Percentiles rank a stretch among this genome's conserved stretches.
Evolutionary conservation across 2,329 filamentous ascomycete species (phyloP).

Genomic region (Paraphaeosphaeria sporulosa): DNA sequence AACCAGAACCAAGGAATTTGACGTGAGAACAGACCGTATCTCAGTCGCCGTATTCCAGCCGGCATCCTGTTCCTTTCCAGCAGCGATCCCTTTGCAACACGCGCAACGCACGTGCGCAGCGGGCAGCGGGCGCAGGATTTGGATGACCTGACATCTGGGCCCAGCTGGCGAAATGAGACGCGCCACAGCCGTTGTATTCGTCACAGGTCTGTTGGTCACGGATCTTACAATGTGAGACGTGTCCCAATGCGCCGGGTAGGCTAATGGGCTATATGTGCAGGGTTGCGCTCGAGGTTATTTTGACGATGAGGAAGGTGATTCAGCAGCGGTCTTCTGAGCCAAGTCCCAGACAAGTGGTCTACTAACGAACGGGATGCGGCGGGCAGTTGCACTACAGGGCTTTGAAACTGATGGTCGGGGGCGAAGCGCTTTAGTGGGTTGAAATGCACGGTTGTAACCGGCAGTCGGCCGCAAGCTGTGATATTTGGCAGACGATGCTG

Average conservation of each 20-base stretch:
- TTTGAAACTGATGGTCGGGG: constrained; percentile 2
- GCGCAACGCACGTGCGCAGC: constrained; percentile 1
- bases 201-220: not conserved
- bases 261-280: not conserved
- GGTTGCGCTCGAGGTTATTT: constrained; percentile 5
- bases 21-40: not conserved
- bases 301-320: not conserved
- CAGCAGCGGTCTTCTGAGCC: not conserved
- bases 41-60: not conserved
- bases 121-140: not conserved
- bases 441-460: not conserved
- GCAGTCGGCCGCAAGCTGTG: not conserved
- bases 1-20: not conserved
- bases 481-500: not conserved
- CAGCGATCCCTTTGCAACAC: constrained; percentile 4
- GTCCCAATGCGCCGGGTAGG: not conserved
- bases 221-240: not conserved
- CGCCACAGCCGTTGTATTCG: not conserved
- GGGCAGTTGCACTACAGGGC: not conserved
- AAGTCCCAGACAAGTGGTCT: not conserved
- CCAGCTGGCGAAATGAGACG: not conserved
- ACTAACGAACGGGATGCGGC: not conserved
- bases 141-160: constrained; percentile 4
- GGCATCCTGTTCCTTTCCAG: constrained; percentile 7
- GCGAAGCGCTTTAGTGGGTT: not conserved